A percentile compares a stretch with the other conserved stretches of the same genome.
Evolutionary conservation across 805 yeast species (phyloP).

Genomic region (Sungouiella blattae): DNA sequence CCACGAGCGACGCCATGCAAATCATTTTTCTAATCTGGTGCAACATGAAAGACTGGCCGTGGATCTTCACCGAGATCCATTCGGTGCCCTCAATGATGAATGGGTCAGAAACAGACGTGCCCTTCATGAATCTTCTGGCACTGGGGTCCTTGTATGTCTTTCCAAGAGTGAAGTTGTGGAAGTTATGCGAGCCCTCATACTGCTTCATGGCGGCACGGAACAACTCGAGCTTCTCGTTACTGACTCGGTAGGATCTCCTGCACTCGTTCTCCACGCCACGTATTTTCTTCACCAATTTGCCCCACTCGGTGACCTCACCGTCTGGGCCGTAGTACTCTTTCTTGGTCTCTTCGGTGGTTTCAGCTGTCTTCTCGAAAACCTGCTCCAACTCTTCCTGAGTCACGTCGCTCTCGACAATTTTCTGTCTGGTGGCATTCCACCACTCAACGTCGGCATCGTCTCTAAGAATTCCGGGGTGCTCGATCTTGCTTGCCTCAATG

Average conservation of each 20-base stretch:
- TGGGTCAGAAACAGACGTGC: conserved; percentile 78
- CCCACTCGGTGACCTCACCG: conserved; percentile 35
- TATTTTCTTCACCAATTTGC: conserved; percentile 44
- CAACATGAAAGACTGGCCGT: conserved; percentile 97
- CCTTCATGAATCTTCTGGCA: conserved; percentile 78
- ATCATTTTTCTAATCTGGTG: conserved; percentile 98
- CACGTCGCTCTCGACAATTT: conserved; percentile 21
- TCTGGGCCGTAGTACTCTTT: conserved; percentile 29
- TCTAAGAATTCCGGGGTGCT: conserved; percentile 57
- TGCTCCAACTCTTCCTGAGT: conserved; percentile 11
- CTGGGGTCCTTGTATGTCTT: conserved; percentile 80
- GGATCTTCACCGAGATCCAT: conserved; percentile 94
- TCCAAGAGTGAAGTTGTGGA: conserved; percentile 86
- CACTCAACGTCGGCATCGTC: conserved; percentile 64
- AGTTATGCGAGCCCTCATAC: conserved; percentile 87
- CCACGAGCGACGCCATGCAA: conserved; percentile 84
- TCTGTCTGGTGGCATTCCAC: conserved; percentile 46
- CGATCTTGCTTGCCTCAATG: conserved; percentile 48
- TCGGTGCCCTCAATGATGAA: conserved; percentile 90
- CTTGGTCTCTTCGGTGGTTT: conserved; percentile 27
- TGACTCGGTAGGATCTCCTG: conserved; percentile 68
- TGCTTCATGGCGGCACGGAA: conserved; percentile 67
- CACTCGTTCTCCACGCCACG: conserved; percentile 62
- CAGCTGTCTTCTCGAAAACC: conserved; percentile 31
- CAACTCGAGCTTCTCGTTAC: conserved; percentile 54